These are phyloP conservation scores for Corchorus olitorius DNA, from an alignment of 345 rosid species.

Conservation along the genomic window DNA sequence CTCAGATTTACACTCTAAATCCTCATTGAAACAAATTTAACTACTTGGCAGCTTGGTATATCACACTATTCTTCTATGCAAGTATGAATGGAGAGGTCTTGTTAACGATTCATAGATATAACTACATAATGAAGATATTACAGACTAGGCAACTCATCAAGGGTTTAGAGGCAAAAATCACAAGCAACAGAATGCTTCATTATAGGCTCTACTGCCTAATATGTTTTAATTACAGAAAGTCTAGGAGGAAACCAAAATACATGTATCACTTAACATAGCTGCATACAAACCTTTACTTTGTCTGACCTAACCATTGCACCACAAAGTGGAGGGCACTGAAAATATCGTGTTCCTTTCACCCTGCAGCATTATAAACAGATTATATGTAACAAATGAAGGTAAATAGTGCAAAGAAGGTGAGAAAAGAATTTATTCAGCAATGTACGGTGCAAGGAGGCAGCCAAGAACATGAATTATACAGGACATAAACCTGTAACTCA, in stretches of 20 bases:
- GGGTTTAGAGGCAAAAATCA: neutral
- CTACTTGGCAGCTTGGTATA: neutral
- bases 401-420: neutral
- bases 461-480: neutral
- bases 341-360: conserved; percentile 77
- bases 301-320: conserved; percentile 90
- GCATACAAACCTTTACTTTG: conserved; percentile 75
- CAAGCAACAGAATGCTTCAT: neutral
- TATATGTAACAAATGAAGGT: neutral
- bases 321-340: conserved; percentile 72
- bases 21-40: neutral
- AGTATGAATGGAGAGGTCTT: neutral
- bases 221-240: neutral
- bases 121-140: neutral
- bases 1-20: neutral
- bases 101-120: neutral
- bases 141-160: neutral
- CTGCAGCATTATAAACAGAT: conserved; percentile 42
- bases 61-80: neutral
- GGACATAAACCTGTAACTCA: neutral
- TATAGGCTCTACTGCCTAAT: neutral
- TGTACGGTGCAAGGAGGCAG: no score
- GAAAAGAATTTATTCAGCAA: conserved; percentile 13
- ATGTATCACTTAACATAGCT: neutral
- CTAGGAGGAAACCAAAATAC: neutral